Percentiles rank a stretch among this genome's conserved stretches.
phyloP scores from a whole-genome alignment of 768 basidiomycete genomes.

The Mycena venus region DNA sequence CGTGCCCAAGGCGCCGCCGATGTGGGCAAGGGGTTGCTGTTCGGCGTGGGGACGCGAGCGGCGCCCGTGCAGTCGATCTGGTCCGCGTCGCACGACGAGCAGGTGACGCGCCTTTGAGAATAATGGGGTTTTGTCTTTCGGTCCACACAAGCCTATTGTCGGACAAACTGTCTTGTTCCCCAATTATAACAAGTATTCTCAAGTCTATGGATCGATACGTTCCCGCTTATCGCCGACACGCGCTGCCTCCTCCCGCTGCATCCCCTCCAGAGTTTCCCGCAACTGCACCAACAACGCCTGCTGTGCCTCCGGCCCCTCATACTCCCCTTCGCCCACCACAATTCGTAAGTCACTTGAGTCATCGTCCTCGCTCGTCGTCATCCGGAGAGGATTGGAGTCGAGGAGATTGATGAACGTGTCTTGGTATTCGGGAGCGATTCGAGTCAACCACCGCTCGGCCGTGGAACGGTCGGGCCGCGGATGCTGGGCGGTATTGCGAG shows the following conservation, averaged over 20 bases:
- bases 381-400: background rate
- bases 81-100: too few relatives aligned
- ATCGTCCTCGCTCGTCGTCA: background rate
- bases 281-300: background rate
- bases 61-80: too few relatives aligned
- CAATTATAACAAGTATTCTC: too few relatives aligned
- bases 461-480: slow-evolving; percentile 10
- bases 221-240: background rate
- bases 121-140: too few relatives aligned
- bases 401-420: background rate
- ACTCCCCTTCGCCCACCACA: background rate
- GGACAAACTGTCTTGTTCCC: too few relatives aligned
- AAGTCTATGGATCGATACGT: too few relatives aligned
- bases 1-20: too few relatives aligned
- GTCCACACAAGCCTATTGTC: too few relatives aligned
- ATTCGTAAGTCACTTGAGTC: background rate
- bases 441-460: background rate
- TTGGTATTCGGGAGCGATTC: background rate
- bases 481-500: background rate
- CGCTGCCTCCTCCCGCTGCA: background rate
- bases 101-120: too few relatives aligned
- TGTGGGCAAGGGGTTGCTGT: too few relatives aligned
- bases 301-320: background rate
- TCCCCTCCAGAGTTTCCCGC: background rate
- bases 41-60: too few relatives aligned